Base-by-base conservation (phyloP, 371 early-diverging fungal species). In the Rhizopus delemar region DNA sequence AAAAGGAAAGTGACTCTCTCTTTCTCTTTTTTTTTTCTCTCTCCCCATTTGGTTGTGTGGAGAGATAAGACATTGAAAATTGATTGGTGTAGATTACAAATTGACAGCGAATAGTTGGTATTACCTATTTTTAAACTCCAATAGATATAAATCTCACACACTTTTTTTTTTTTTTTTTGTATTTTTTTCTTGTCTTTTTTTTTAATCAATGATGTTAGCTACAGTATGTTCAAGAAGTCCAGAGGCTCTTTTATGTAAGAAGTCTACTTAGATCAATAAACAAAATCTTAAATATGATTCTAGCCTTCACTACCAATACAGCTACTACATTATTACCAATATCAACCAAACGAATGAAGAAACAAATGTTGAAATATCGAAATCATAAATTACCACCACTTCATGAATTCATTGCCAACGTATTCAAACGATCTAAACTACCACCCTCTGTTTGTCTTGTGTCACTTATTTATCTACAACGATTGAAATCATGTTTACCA, bases 381-480 rank as follows among this genome's bases (percentile, higher is more conserved):
- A 13, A 45, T 13, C 8, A 60, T 12, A 66, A 63, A 13, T 43
- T 78, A 49, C 79, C 79, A 36, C 72, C 74, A 4, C 49, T 78
- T 4, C 59, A 68, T 28, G 72, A 71, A 56, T 78, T 78, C 51
- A 75, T 78, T 56, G 71, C 71, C 32, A 71, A 58, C 4, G 57
- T 78, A 33, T 75, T 78, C 39, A 51, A 68, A 57, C 60, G 74
- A 43, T 75, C 74, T 6, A 71, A 74, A 60, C 55, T 78, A 43
- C 65, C 75, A 13, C 77, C 80, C 9, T 68, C 69, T 50, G 73
- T 77, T 22, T 78, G 89, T 28, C 81, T 87, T 2, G 85, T 87
- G 5, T 83, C 88, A 0, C 66, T 90, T 39, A 84, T 91, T 36
- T 91, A 91, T 62, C 81, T 91, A n/a, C 82, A 88, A 53, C 77